These are phyloP conservation scores for Crithidia thermophila DNA, from an alignment of 208 protist species.

Conservation along the genomic window DNA sequence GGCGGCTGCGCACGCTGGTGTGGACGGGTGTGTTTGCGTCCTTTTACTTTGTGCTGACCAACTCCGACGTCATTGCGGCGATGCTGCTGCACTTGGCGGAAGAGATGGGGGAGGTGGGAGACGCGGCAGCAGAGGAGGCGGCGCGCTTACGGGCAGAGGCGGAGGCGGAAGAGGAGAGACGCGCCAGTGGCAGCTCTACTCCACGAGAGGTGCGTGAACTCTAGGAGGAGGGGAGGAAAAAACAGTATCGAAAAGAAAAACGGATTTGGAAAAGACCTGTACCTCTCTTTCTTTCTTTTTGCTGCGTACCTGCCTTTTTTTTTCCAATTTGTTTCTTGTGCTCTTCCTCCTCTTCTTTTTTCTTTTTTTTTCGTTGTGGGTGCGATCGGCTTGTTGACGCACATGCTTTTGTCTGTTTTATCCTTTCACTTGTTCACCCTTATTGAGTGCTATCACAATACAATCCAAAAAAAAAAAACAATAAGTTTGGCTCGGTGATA, in stretches of 20 bases:
- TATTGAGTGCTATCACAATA: no score
- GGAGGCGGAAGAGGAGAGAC: neutral
- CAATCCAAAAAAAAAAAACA: no score
- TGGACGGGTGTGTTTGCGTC: slow-evolving; percentile 62
- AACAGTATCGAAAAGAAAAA: neutral
- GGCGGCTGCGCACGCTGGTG: slow-evolving; percentile 50
- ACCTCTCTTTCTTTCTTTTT: neutral
- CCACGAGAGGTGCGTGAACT: slow-evolving; percentile 5
- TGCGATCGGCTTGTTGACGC: neutral
- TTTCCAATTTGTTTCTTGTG: slow-evolving; percentile 6
- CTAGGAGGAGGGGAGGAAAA: neutral
- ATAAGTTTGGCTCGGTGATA: no score
- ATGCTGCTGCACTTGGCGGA: slow-evolving; percentile 31
- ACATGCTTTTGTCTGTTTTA: neutral
- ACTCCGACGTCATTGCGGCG: slow-evolving; percentile 60
- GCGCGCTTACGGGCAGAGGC: neutral
- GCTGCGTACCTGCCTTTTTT: neutral
- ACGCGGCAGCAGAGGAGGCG: slow-evolving; percentile 5
- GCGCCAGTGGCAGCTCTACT: neutral
- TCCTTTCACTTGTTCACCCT: neutral
- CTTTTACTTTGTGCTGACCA: slow-evolving; percentile 72
- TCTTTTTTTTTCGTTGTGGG: neutral
- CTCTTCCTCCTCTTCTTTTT: neutral
- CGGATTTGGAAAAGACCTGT: no score
- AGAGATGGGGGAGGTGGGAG: slow-evolving; percentile 40